phyloP scores from a whole-genome alignment of 2,329 filamentous ascomycete species.

The Sporothrix humicola region DNA sequence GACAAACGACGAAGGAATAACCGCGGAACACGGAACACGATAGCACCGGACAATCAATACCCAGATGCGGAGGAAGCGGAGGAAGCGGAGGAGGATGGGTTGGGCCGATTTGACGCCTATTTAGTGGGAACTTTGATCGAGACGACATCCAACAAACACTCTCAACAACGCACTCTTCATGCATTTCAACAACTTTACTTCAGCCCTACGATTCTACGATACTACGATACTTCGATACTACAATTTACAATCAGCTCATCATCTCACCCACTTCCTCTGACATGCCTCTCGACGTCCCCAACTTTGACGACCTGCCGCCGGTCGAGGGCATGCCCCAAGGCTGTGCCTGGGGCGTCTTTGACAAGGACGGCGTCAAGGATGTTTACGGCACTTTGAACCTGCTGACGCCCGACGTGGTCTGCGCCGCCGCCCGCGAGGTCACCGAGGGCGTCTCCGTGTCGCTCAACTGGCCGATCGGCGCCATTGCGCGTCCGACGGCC shows the following conservation, averaged over 20 bases:
- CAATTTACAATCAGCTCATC: neutral
- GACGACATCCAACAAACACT: neutral
- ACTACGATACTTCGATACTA: neutral
- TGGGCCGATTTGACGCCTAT: neutral
- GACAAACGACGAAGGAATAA: neutral
- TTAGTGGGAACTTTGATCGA: neutral
- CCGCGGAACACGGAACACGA: neutral
- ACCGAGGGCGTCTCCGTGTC: neutral
- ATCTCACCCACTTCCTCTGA: too few relatives aligned
- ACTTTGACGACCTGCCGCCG: neutral
- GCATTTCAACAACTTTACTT: neutral
- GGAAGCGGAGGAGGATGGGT: neutral
- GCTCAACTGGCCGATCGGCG: slow-evolving; percentile 7
- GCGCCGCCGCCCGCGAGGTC: neutral
- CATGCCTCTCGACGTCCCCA: slow-evolving; percentile 2
- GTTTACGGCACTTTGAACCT: neutral
- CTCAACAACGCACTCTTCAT: neutral
- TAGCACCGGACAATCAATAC: slow-evolving; percentile 7
- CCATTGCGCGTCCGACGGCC: neutral
- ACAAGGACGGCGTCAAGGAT: neutral
- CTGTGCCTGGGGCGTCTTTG: slow-evolving; percentile 4
- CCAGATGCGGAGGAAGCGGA: neutral
- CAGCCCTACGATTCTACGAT: neutral
- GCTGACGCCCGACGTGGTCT: neutral
- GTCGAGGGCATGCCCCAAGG: neutral